Conservation (phyloP, 805 yeast species). For the Spathaspora arborariae region DNA sequence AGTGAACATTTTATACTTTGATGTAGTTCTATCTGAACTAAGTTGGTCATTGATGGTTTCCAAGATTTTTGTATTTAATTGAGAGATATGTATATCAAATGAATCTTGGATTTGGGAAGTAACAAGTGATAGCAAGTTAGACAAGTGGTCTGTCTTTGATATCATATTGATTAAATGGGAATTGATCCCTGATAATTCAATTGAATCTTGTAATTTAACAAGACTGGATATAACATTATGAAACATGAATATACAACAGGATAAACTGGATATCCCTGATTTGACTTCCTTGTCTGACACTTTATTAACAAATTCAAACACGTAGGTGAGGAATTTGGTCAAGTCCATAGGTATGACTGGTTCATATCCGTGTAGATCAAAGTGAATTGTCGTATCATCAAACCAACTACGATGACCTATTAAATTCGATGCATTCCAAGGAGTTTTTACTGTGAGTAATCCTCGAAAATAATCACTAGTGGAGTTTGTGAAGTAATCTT, state of each 20-base stretch:
- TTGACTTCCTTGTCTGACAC: too few species aligned
- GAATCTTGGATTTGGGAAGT: constrained; percentile 7
- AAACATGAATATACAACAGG: constrained; percentile 15
- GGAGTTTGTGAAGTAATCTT: constrained; percentile 18
- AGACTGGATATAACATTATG: constrained; percentile 24
- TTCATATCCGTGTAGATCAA: constrained; percentile 7
- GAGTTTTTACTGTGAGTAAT: constrained; percentile 8
- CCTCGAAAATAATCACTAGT: constrained; percentile 1
- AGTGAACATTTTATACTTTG: constrained; percentile 13
- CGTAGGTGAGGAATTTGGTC: constrained; percentile 2
- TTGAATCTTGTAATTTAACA: constrained; percentile 17
- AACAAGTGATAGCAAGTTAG: constrained; percentile 6
- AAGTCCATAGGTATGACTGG: not conserved
- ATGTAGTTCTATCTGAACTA: not conserved
- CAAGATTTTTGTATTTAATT: constrained; percentile 2
- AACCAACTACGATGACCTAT: constrained; percentile 35
- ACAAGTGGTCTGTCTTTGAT: constrained; percentile 4
- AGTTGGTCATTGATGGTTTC: not conserved
- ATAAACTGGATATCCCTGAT: not conserved
- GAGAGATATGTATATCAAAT: not conserved
- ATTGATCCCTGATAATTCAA: constrained; percentile 11
- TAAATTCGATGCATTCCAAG: constrained; percentile 25
- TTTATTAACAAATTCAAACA: constrained; percentile 6
- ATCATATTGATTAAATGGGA: constrained; percentile 13
- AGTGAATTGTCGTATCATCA: constrained; percentile 14